phyloP scores from a whole-genome alignment of 495 filamentous ascomycete species.

The Penicillium samsonianum region DNA sequence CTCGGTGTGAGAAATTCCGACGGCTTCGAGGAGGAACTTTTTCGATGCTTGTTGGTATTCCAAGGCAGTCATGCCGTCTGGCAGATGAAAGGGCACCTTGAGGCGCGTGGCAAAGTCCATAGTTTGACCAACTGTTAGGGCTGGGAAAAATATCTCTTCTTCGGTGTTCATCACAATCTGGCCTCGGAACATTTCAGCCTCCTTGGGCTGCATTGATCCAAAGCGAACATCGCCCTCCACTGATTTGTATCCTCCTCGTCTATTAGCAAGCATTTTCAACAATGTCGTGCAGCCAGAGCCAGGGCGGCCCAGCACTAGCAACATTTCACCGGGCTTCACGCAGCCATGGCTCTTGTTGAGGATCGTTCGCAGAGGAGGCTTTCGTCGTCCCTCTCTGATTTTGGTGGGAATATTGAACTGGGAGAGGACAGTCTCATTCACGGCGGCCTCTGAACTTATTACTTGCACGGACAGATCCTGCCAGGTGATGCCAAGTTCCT shows the following conservation, averaged over 20 bases:
- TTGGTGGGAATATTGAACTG: conserved; percentile 57
- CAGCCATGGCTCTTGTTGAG: conserved; percentile 46
- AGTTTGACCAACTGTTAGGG: conserved; percentile 69
- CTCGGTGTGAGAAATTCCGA: conserved; percentile 78
- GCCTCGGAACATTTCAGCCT: conserved; percentile 62
- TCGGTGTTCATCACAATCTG: conserved; percentile 73
- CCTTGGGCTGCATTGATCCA: conserved; percentile 55
- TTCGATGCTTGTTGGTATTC: conserved; percentile 56
- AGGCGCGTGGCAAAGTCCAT: conserved; percentile 63
- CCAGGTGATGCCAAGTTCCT: conserved; percentile 60
- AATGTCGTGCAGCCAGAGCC: conserved; percentile 50
- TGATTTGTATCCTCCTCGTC: conserved; percentile 56
- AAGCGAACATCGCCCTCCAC: conserved; percentile 60
- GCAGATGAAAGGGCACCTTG: conserved; percentile 39
- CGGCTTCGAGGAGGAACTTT: conserved; percentile 67
- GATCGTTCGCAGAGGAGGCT: conserved; percentile 39
- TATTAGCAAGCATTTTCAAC: conserved; percentile 67
- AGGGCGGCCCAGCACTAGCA: conserved; percentile 48
- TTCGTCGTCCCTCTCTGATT: conserved; percentile 41
- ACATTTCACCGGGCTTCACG: conserved; percentile 57
- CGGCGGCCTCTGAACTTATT: conserved; percentile 44
- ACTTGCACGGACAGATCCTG: conserved; percentile 48
- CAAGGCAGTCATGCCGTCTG: conserved; percentile 40
- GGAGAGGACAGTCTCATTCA: conserved; percentile 53
- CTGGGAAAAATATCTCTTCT: conserved; percentile 72